Conservation (phyloP, 1,139 yeast genomes). For the Saccharomycopsis hybrid region DNA sequence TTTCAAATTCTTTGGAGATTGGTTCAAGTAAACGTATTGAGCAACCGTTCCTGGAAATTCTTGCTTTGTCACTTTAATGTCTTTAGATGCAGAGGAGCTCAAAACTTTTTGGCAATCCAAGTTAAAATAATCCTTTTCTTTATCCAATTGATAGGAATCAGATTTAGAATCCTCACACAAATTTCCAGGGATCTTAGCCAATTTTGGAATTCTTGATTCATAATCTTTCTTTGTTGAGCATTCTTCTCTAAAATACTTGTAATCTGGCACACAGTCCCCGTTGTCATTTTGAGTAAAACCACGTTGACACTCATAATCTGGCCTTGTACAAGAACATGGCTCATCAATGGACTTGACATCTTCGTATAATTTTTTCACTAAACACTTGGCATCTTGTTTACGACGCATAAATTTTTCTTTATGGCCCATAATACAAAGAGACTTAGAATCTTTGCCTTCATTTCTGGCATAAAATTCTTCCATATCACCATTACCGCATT, state of each 20-base stretch:
- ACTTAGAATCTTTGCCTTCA: conserved; percentile 33
- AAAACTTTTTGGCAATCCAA: conserved; percentile 29
- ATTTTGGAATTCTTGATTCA: conserved; percentile 26
- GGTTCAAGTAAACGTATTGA: conserved; percentile 51
- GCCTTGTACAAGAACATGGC: conserved; percentile 57
- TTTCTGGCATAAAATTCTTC: conserved; percentile 62
- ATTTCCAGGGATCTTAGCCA: conserved; percentile 40
- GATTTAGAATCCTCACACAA: conserved; percentile 32
- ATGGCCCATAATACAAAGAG: conserved; percentile 67
- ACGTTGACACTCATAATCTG: conserved; percentile 68
- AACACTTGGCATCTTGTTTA: conserved; percentile 63
- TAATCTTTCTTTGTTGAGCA: conserved; percentile 25
- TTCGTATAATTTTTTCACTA: conserved; percentile 52
- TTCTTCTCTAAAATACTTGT: conserved; percentile 28
- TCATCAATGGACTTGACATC: conserved; percentile 53
- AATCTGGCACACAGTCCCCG: conserved; percentile 52
- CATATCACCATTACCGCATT: conserved; percentile 51
- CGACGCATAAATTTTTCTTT: conserved; percentile 62
- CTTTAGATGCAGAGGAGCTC: conserved; percentile 11
- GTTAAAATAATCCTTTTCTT: conserved; percentile 18
- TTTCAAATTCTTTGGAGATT: conserved; percentile 32
- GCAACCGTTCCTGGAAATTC: conserved; percentile 40
- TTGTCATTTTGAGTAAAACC: conserved; percentile 43
- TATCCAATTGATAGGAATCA: conserved; percentile 21
- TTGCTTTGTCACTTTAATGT: conserved; percentile 23